These are phyloP conservation scores for Alliaria petiolata DNA, from an alignment of 345 rosid genomes.

Conservation along the genomic window DNA sequence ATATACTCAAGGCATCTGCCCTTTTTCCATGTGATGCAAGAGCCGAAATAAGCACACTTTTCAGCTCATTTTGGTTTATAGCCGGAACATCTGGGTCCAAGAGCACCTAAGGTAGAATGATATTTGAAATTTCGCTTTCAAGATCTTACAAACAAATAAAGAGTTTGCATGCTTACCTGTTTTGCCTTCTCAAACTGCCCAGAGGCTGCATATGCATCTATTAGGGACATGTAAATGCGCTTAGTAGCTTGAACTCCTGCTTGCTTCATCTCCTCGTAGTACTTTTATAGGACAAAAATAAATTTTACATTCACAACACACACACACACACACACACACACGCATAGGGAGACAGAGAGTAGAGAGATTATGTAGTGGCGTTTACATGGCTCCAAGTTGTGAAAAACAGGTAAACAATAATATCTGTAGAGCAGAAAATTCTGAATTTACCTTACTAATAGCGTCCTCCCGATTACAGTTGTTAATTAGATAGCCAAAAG, in stretches of 20 bases:
- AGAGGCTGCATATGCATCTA: slow-evolving; percentile 69
- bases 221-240: slow-evolving; percentile 58
- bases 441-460: slow-evolving; percentile 51
- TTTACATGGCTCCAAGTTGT: not conserved
- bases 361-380: no score
- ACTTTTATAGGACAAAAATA: slow-evolving; percentile 39
- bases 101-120: slow-evolving; percentile 45
- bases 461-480: slow-evolving; percentile 51
- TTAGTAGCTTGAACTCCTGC: slow-evolving; percentile 48
- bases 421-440: not conserved
- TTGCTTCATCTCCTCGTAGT: slow-evolving; percentile 43
- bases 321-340: no score
- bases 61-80: slow-evolving; percentile 50
- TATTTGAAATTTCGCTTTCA: not conserved
- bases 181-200: slow-evolving; percentile 82
- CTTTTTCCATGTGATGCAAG: slow-evolving; percentile 63
- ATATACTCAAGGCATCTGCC: slow-evolving; percentile 59
- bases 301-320: not conserved
- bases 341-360: no score
- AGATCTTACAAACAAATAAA: slow-evolving; percentile 6
- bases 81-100: slow-evolving; percentile 41
- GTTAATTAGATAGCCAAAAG: slow-evolving; percentile 62
- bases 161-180: slow-evolving; percentile 45
- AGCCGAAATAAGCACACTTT: slow-evolving; percentile 57
- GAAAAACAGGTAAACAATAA: not conserved